Conservation (phyloP, 2,329 filamentous ascomycete species). For the Claviceps sp. region DNA sequence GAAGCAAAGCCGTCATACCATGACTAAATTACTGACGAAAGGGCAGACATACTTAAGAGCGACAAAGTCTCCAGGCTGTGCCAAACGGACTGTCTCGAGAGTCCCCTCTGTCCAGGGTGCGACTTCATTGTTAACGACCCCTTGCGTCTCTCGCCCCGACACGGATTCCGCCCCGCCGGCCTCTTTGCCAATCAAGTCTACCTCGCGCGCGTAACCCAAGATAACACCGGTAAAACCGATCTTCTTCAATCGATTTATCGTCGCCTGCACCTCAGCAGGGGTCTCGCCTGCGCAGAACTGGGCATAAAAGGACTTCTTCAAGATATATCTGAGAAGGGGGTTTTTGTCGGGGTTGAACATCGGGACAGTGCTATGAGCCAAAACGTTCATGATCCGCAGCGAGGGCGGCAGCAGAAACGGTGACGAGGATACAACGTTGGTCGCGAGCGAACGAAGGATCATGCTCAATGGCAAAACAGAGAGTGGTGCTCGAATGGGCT, state of each 20-base stretch:
- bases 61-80: slow-evolving; percentile 47
- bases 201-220: slow-evolving; percentile 70
- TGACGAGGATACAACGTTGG: slow-evolving; percentile 58
- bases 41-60: slow-evolving; percentile 41
- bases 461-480: slow-evolving; percentile 53
- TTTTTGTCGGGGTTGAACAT: slow-evolving; percentile 66
- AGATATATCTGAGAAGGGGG: slow-evolving; percentile 50
- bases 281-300: slow-evolving; percentile 85
- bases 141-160: slow-evolving; percentile 32
- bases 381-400: slow-evolving; percentile 49
- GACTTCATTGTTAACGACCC: slow-evolving; percentile 45
- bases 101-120: slow-evolving; percentile 61
- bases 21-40: not conserved
- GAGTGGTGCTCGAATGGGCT: slow-evolving; percentile 32
- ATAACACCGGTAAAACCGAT: slow-evolving; percentile 78
- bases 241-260: slow-evolving; percentile 50
- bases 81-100: slow-evolving; percentile 58
- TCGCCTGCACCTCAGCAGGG: slow-evolving; percentile 50
- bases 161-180: slow-evolving; percentile 28
- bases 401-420: slow-evolving; percentile 56
- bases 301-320: slow-evolving; percentile 76
- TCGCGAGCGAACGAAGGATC: slow-evolving; percentile 55
- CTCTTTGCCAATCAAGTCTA: slow-evolving; percentile 51
- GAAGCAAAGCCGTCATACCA: no score
- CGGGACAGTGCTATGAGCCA: slow-evolving; percentile 55